Evolutionary conservation across 2,329 filamentous ascomycete genomes (phyloP), one percentile per base, ranked within the genome.

Genomic region (Claviceps citrina): DNA sequence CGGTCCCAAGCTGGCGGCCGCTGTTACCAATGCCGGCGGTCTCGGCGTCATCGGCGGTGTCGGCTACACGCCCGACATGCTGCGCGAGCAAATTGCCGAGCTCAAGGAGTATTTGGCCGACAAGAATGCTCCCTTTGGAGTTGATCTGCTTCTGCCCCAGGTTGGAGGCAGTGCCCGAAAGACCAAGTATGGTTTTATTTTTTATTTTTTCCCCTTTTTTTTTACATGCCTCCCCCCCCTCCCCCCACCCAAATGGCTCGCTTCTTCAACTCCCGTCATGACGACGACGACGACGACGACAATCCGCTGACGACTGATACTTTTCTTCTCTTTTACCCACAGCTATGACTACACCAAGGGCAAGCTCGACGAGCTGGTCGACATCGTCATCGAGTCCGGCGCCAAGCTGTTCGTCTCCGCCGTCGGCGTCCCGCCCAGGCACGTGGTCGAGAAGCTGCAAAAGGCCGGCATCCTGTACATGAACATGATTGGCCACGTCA

Each of bases 401-500:
- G 83, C 86, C 45, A 87, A 78, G 63, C 77, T 98, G 44, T 98
- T 98, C 67, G 91, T 98, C 53, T 95, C 84, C 39, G 91, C 91
- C 54, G 86, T 98, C 59, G 91, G 91, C 55, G 82, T 96, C 20
- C 87, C 91, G 32, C 85, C 91, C 50, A 84, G 84, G 65, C 68
- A 73, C 51, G 80, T 95, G 43, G 86, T 98, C 54, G 86, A 96
- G 49, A 81, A 76, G 58, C 78, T 98, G 35, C 91, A 98, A 74
- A 74, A 77, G 57, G 68, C 77, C 55, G 87, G 87, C 50, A 75
- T 98, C 51, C 73, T 93, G 50, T 94, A 93, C 73, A 96, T 96
- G 91, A 98, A 98, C 79, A 98, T 98, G 91, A 87, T 98, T 60
- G 91, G 91, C 50, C 91, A 98, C 73, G 89, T 91, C 57, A 98